These are phyloP conservation scores for Hymenoscyphus fructigenus DNA, from an alignment of 2,329 filamentous ascomycete species.

Conservation along the genomic window DNA sequence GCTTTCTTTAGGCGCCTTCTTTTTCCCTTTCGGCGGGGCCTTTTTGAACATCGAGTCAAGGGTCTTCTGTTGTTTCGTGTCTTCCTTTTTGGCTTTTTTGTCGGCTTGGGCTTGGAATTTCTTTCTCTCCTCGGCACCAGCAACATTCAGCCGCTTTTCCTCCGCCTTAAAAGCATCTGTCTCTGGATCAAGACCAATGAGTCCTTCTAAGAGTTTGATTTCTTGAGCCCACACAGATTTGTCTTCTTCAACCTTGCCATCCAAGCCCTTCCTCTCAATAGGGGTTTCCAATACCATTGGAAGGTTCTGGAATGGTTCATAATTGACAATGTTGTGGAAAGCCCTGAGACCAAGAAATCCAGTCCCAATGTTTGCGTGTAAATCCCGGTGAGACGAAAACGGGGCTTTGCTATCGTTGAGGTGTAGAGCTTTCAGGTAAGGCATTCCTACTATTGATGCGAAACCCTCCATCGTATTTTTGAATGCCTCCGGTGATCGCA, in stretches of 20 bases:
- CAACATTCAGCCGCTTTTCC: slow-evolving; percentile 63
- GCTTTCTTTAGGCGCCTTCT: slow-evolving; percentile 38
- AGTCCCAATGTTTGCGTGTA: slow-evolving; percentile 95
- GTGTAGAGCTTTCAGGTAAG: slow-evolving; percentile 83
- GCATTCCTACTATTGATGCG: slow-evolving; percentile 70
- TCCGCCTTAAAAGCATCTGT: slow-evolving; percentile 68
- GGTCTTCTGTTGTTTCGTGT: slow-evolving; percentile 37
- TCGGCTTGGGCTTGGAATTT: slow-evolving; percentile 79
- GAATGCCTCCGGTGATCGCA: slow-evolving; percentile 74
- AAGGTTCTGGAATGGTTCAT: slow-evolving; percentile 69
- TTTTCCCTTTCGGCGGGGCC: slow-evolving; percentile 40
- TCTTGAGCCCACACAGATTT: slow-evolving; percentile 85
- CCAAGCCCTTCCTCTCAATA: slow-evolving; percentile 67
- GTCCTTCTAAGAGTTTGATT: slow-evolving; percentile 87
- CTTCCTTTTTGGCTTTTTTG: slow-evolving; percentile 52
- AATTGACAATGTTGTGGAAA: slow-evolving; percentile 90
- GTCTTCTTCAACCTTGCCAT: slow-evolving; percentile 72
- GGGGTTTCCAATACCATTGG: slow-evolving; percentile 98
- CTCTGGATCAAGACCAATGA: slow-evolving; percentile 81
- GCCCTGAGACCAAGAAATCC: slow-evolving; percentile 88
- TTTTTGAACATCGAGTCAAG: slow-evolving; percentile 41
- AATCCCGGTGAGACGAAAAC: slow-evolving; percentile 74
- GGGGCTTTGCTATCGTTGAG: slow-evolving; percentile 96
- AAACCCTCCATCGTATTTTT: slow-evolving; percentile 72
- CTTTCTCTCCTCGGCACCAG: slow-evolving; percentile 69